Evolutionary conservation across 768 basidiomycete species (phyloP).

Genomic region (Hydnum rufescens): DNA sequence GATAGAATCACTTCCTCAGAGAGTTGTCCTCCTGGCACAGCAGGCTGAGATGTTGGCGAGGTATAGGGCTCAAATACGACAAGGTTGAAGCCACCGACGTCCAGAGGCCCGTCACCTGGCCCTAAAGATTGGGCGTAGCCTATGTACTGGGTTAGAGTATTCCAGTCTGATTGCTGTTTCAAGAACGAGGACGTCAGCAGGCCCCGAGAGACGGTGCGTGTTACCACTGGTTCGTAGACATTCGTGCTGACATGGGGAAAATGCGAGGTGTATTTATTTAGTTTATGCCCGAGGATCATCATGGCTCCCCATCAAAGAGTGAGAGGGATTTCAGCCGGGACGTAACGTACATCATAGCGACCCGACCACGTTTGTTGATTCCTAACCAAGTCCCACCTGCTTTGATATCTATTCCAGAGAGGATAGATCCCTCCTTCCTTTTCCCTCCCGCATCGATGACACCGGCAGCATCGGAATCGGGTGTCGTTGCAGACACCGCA

Average conservation of each 20-base stretch:
- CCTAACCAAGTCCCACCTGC: constrained; percentile 79
- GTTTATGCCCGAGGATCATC: background rate
- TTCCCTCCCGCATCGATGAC: too few species aligned
- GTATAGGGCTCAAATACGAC: constrained; percentile 29
- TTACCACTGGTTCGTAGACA: constrained; percentile 45
- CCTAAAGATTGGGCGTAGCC: too few species aligned
- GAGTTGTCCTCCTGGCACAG: too few species aligned
- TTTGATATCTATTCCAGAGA: constrained; percentile 53
- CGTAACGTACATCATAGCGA: constrained; percentile 63
- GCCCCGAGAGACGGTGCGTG: background rate
- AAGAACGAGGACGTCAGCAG: too few species aligned
- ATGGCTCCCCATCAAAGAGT: too few species aligned
- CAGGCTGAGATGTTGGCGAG: background rate
- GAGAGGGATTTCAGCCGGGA: too few species aligned
- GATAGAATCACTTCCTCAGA: constrained; percentile 19
- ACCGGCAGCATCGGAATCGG: background rate
- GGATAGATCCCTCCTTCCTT: constrained; percentile 17
- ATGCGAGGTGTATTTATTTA: background rate
- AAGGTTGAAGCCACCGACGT: constrained; percentile 63
- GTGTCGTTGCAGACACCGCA: background rate
- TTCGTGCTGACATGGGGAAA: constrained; percentile 40
- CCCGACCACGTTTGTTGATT: constrained; percentile 37
- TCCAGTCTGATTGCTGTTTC: too few species aligned
- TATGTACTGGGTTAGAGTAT: too few species aligned
- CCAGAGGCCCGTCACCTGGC: background rate